A percentile compares a stretch with the other conserved stretches of the same genome.
Evolutionary conservation across 768 basidiomycete genomes (phyloP).

Genomic region (Naganishia onofrii): DNA sequence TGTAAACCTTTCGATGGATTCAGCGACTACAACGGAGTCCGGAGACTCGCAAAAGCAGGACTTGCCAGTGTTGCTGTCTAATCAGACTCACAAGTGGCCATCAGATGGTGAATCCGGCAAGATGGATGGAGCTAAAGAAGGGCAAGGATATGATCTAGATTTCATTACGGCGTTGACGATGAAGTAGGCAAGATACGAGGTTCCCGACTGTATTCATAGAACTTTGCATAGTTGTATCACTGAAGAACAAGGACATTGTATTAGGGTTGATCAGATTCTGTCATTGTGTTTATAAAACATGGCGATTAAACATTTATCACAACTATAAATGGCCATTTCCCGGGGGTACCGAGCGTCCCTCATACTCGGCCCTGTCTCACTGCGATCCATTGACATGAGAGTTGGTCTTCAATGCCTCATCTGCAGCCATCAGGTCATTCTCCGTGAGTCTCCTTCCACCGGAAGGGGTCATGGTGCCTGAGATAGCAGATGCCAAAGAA

Average conservation of each 20-base stretch:
- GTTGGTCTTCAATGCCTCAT: constrained; percentile 65
- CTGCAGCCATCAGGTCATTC: constrained; percentile 78
- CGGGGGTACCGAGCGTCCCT: background rate
- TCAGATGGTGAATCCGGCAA: background rate
- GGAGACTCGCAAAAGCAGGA: constrained; percentile 8
- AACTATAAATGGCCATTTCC: constrained; percentile 4
- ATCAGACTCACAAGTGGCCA: background rate
- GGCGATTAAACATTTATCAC: constrained; percentile 6
- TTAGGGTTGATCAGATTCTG: constrained; percentile 10
- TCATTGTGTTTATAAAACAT: constrained; percentile 8
- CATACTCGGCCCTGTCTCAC: background rate
- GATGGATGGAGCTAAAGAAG: background rate
- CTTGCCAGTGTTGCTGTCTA: background rate
- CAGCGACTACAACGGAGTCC: background rate
- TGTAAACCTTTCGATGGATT: background rate
- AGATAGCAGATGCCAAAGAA: constrained; percentile 64
- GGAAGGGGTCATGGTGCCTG: constrained; percentile 72
- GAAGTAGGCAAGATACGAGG: no score
- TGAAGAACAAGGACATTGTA: background rate
- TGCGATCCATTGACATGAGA: constrained; percentile 27
- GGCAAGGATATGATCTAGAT: background rate
- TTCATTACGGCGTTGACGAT: background rate
- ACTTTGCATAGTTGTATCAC: background rate
- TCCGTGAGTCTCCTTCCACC: constrained; percentile 84
- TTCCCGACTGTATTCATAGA: background rate